Conservation (phyloP, 257 asterid species). For the Leonotis leonurus region DNA sequence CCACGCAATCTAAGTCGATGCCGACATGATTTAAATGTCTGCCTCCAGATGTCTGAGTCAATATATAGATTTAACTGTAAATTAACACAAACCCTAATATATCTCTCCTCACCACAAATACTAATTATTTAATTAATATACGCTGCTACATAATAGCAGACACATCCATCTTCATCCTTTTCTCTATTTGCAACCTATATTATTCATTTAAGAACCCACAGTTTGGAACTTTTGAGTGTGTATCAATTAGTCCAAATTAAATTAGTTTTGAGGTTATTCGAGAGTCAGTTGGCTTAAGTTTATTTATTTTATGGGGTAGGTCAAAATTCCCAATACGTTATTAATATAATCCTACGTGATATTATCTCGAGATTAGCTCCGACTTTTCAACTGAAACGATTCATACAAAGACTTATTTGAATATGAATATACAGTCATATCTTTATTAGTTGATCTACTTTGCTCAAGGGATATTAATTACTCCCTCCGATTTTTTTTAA, state of each 20-base stretch:
- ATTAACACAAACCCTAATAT: constrained; percentile 4
- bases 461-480: not conserved
- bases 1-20: not conserved
- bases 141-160: constrained; percentile 11
- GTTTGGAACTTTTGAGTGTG: not conserved
- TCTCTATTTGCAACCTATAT: not conserved
- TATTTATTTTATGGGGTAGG: too few relatives aligned
- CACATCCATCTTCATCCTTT: constrained; percentile 12
- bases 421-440: too few relatives aligned
- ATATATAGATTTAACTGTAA: not conserved
- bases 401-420: too few relatives aligned
- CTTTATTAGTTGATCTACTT: not conserved
- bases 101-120: not conserved
- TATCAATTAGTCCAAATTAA: too few relatives aligned
- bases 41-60: constrained; percentile 1
- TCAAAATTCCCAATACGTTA: too few relatives aligned
- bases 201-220: not conserved
- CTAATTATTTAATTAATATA: not conserved
- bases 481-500: too few relatives aligned
- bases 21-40: constrained; percentile 12
- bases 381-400: too few relatives aligned
- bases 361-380: too few relatives aligned
- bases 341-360: too few relatives aligned
- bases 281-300: too few relatives aligned
- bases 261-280: too few relatives aligned